Base-by-base conservation (phyloP, 2,329 filamentous ascomycete genomes). In the Curvularia spicifera region DNA sequence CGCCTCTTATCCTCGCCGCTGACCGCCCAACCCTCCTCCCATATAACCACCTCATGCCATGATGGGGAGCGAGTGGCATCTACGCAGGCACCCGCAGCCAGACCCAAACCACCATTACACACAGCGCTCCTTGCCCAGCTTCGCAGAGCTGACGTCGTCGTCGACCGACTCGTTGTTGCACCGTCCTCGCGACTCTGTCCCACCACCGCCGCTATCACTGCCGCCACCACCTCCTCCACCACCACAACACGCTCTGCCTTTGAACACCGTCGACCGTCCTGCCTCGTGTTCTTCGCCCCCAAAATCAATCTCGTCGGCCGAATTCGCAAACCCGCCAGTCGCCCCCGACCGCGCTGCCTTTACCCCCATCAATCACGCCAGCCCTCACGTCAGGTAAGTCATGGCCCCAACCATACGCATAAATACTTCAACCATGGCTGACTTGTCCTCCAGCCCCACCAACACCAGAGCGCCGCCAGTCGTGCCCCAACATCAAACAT, bases 81-180 rank as follows among this genome's bases (percentile, higher is more conserved):
- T 22, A 37, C 56, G 51, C 59, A 53, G 51, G 45, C 59, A 56
- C 43, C 50, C 52, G 56, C 56, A 57, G 39, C 54, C 54, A 42
- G 54, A 55, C 56, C 39, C 53, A 47, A 43, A 56, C 53, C 44
- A 31, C 26, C 26, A 57, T 44, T 54, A 56, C 49, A 39, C 61
- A 45, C 56, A 55, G 40, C 60, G 60, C 47, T 64, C 66, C 4
- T 64, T 68, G n/a, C 67, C 65, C 54, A 64, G 67, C 56, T 63
- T 69, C 39, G 65, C 65, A 49, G 67, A 69, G 57, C 60, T 69
- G 56, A 65, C 67, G 40, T 65, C 60, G 29, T 63, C 66, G 26
- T 56, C 56, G 51, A 60, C 53, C 59, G 59, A 53, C 54, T 56
- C 61, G 31, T 54, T 58, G 29, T 61, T 63, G 62, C 55, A 69